Evolutionary conservation across 1,284 basidiomycete genomes (phyloP), one percentile per base, ranked within the genome.

Genomic region (Mycena citricolor): DNA sequence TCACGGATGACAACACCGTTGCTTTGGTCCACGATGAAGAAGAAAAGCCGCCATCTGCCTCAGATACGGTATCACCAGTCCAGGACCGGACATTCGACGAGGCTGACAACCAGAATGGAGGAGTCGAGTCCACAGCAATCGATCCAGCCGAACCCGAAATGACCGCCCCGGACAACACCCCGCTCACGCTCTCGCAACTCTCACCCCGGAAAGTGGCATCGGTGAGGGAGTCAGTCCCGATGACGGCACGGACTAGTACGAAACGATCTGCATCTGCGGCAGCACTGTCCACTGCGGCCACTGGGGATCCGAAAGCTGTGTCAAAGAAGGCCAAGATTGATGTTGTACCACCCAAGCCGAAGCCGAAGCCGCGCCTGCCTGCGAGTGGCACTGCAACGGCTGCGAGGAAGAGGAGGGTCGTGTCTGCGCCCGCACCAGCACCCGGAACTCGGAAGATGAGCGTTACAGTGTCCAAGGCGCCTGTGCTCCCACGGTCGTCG

Each of bases 141-240:
- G 14, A 8, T 22, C 5, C 11, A 11, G 3, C 4, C 22, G 20
- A 24, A 25, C 22, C n/a, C 25, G 48, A 46, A 39, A 32, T 37
- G 24, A 38, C 44, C n/a, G 50, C 46, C 45, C 45, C 51, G 36
- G 42, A 45, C 29, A 47, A 60, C 47, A 50, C 50, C 24, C 63
- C 62, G 25, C 52, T 79, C 35, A 74, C 71, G 31, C 33, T 77
- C 51, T 76, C 73, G 39, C 74, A 77, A 54, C 63, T 77, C 54
- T 77, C 77, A 8, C 74, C 77, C 46, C 59, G 57, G 44, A 75
- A 76, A 52, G 29, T 32, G 41, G 42, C 42, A n/a, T 41, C 44
- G 42, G 28, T 44, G 33, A 45, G 26, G 28, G 38, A 32, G 16
- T 31, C 19, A 12, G 14, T 5, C n/a, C 19, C 35, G 17, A 21